Conservation (phyloP, 2,329 filamentous ascomycete species). For the Chaetomiaceae sp. region DNA sequence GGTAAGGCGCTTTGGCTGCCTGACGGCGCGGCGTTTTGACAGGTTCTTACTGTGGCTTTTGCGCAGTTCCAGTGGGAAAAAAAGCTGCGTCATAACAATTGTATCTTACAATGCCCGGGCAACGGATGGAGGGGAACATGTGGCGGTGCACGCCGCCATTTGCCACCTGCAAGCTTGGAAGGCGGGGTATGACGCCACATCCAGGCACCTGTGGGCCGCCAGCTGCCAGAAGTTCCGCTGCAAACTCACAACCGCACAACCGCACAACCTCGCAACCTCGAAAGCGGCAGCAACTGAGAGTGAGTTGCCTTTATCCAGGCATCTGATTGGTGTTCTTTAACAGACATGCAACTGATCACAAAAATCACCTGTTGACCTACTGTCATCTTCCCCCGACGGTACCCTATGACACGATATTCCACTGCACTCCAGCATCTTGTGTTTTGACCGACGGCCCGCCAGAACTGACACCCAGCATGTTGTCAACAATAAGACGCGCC, state of each 20-base stretch:
- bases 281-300: too few species aligned
- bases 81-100: slow-evolving; percentile 31
- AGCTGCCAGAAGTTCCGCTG: too few species aligned
- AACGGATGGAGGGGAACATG: slow-evolving; percentile 22
- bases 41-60: slow-evolving; percentile 12
- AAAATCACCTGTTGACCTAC: too few species aligned
- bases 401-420: too few species aligned
- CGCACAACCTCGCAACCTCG: too few species aligned
- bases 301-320: too few species aligned
- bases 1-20: neutral
- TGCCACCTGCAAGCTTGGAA: slow-evolving; percentile 11
- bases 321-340: too few species aligned
- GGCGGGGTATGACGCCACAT: slow-evolving; percentile 5
- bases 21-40: slow-evolving; percentile 1
- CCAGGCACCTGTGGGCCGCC: slow-evolving; percentile 1
- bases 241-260: too few species aligned
- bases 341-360: too few species aligned
- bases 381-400: too few species aligned
- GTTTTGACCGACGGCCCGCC: too few species aligned
- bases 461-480: slow-evolving; percentile 37
- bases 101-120: slow-evolving; percentile 12
- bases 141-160: slow-evolving; percentile 26
- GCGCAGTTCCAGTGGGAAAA: slow-evolving; percentile 2
- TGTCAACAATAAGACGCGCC: slow-evolving; percentile 64
- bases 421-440: too few species aligned